These are phyloP conservation scores for Amanita rimosa DNA, from an alignment of 768 basidiomycete genomes.

Conservation along the genomic window DNA sequence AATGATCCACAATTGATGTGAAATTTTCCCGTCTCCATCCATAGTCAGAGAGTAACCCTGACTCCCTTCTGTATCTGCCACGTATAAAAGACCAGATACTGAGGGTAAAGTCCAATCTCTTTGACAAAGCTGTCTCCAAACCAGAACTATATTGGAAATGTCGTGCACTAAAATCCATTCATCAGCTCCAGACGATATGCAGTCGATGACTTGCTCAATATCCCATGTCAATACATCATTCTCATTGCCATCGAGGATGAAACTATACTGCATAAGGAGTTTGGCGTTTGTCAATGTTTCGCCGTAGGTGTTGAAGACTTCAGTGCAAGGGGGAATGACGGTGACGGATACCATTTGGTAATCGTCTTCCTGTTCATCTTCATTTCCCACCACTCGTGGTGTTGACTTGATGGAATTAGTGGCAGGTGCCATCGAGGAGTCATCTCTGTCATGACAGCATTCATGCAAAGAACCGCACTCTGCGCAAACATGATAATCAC, in stretches of 20 bases:
- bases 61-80: conserved; percentile 9
- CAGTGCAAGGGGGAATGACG: conserved; percentile 33
- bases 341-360: conserved; percentile 63
- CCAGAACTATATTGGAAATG: background rate
- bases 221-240: conserved; percentile 44
- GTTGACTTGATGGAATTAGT: background rate
- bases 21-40: conserved; percentile 41
- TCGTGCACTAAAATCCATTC: background rate
- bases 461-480: conserved; percentile 58
- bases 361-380: conserved; percentile 20
- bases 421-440: conserved; percentile 11
- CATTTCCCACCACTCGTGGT: background rate
- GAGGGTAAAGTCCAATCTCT: background rate
- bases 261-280: conserved; percentile 62
- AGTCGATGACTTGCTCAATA: conserved; percentile 18
- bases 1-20: conserved; percentile 37
- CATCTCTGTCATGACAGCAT: conserved; percentile 53
- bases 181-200: conserved; percentile 6
- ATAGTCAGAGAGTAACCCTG: conserved; percentile 19
- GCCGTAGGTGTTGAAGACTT: conserved; percentile 78
- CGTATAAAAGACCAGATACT: conserved; percentile 9
- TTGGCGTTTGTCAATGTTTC: conserved; percentile 51
- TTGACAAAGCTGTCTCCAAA: conserved; percentile 1
- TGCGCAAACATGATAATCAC: conserved; percentile 63
- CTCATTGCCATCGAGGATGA: conserved; percentile 63